Evolutionary conservation across 2,329 filamentous ascomycete genomes (phyloP).

Genomic region (Fusarium sp.): DNA sequence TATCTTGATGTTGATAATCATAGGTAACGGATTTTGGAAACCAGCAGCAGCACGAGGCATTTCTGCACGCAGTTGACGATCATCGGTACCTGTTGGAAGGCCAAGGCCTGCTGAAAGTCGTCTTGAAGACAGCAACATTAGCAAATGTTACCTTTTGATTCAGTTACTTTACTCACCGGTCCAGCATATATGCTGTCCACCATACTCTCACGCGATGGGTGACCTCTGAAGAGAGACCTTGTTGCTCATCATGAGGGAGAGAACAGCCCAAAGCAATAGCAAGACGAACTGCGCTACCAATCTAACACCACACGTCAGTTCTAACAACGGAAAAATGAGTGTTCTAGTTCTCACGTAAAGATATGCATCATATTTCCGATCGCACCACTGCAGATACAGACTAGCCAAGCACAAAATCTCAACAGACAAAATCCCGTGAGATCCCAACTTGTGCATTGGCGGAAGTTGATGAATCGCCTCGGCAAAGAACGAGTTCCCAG

Average conservation of each 20-base stretch:
- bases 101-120: slow-evolving; percentile 43
- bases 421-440: slow-evolving; percentile 40
- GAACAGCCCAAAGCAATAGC: slow-evolving; percentile 42
- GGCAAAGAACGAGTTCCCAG: slow-evolving; percentile 40
- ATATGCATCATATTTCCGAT: slow-evolving; percentile 44
- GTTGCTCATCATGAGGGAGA: slow-evolving; percentile 38
- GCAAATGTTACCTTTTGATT: background rate
- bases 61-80: slow-evolving; percentile 42
- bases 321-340: no score
- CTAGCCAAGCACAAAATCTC: slow-evolving; percentile 41
- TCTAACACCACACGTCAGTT: slow-evolving; percentile 8
- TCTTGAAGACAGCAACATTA: background rate
- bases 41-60: slow-evolving; percentile 38
- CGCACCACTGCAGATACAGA: slow-evolving; percentile 44
- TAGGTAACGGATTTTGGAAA: slow-evolving; percentile 38
- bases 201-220: slow-evolving; percentile 41
- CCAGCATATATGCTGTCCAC: slow-evolving; percentile 47
- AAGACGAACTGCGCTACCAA: slow-evolving; percentile 41
- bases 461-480: slow-evolving; percentile 42
- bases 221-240: slow-evolving; percentile 40
- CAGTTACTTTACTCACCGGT: slow-evolving; percentile 27
- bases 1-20: slow-evolving; percentile 43
- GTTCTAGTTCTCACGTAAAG: slow-evolving; percentile 32
- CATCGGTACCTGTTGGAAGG: slow-evolving; percentile 40
- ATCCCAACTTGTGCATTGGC: slow-evolving; percentile 38